Evolutionary conservation across 1,284 basidiomycete genomes (phyloP), one percentile per base, ranked within the genome.

Genomic region (Rhodotorula sp.): DNA sequence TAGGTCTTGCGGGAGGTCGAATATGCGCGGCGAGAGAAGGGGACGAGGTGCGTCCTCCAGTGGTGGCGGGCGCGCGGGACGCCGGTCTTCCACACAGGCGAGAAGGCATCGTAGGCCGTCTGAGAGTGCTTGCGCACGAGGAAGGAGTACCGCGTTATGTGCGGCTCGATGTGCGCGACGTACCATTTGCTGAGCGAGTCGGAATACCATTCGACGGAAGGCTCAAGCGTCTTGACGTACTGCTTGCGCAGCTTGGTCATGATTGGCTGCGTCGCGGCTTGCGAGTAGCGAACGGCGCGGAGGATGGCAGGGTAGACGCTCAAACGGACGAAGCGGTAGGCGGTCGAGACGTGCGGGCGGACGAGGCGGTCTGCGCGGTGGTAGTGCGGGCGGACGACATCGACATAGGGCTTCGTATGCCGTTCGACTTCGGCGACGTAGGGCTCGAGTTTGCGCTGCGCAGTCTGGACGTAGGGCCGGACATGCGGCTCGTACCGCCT

Each of bases 201-300:
- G 15, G 65, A 53, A 52, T 75, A 75, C 72, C 72, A 74, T 27
- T 75, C 74, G 55, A 74, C 67, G 19, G 47, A 57, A 11, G 74
- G 74, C 29, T 64, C 70, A 55, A 75, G 67, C 30, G 70, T 47
- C 52, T 53, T 63, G 39, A 27, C 36, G 59, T 76, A 77, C 59
- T 71, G 62, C 44, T 66, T 39, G 20, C 62, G 51, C 3, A 68
- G 36, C 29, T 47, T 47, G 36, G 36, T 56, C 24, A 67, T 54
- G 61, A 64, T 53, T 10, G 74, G 74, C 44, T 53, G 51, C 0
- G 70, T 60, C 22, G 59, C 34, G 44, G 51, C 62, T 20, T 71
- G 67, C 19, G 68, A 68, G 36, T 51, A 30, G 22, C 30, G 36
- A 15, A 32, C 46, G 52, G 62, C 54, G 46, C 62, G 72, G 71